Base-by-base conservation (phyloP, 768 basidiomycete species). In the Pisolithus orientalis region DNA sequence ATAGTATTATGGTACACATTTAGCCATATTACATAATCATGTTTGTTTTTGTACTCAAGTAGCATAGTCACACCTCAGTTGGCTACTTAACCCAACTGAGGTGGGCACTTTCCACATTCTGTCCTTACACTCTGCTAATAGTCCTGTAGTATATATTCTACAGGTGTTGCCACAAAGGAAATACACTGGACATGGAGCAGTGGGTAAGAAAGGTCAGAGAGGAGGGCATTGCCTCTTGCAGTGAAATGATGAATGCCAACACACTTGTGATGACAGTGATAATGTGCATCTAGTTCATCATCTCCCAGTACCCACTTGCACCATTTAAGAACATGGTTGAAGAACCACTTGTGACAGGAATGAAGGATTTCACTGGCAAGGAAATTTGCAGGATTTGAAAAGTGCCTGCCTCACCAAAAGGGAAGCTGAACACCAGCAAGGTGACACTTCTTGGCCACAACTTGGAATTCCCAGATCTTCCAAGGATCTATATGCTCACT, bases 181-280 rank as follows among this genome's bases (percentile, higher is more conserved):
- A n/a, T n/a, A n/a, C n/a, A n/a, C n/a, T n/a, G n/a, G n/a, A n/a
- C n/a, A n/a, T n/a, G n/a, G 13, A 39, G 38, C 17, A 39, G 17
- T 5, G 38, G 38, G 17, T 39, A n/a, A 13, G 38, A 39, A 39
- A 39, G 38, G 17, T 5, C 38, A 39, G 38, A 4, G 4, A n/a
- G 11, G 11, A 39, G 38, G 38, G 38, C 4, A 14, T 5, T 4
- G 17, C 38, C 38, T 13, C 38, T 39, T 39, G 38, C 62, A 8
- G 59, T 52, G 48, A 75, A 77, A 27, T 75, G 72, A n/a, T 65
- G 54, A 47, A 62, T 66, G 11, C 71, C 70, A 6, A 57, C 16
- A 1, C 13, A 16, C 34, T 52, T 55, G 49, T 60, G 57, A 0
- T 54, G 50, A 31, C 27, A 47, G n/a, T 44, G 1, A 29, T 16